phyloP scores from a whole-genome alignment of 2,329 filamentous ascomycete genomes.

The Aspergillus tanneri region DNA sequence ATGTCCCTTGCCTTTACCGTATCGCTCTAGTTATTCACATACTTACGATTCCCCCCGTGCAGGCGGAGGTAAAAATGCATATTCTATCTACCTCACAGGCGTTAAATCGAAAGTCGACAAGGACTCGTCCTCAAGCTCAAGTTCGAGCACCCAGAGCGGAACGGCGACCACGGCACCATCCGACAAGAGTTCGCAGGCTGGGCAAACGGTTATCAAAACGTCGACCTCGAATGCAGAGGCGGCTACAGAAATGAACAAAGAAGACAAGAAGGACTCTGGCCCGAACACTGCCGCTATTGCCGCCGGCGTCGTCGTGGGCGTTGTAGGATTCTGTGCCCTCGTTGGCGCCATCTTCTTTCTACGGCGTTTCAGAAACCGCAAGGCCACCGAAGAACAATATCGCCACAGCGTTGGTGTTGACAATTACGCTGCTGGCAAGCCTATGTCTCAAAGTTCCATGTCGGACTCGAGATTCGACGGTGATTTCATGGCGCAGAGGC shows the following conservation, averaged over 20 bases:
- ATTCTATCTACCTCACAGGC: conserved; percentile 55
- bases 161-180: conserved; percentile 20
- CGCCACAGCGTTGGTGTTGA: conserved; percentile 76
- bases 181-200: conserved; percentile 14
- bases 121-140: conserved; percentile 26
- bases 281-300: conserved; percentile 82
- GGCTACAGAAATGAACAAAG: conserved; percentile 3
- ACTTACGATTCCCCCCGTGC: conserved; percentile 27
- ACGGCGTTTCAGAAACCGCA: conserved; percentile 71
- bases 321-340: conserved; percentile 66
- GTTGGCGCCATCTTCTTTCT: conserved; percentile 70
- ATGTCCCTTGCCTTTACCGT: neutral
- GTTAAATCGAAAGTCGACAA: conserved; percentile 39
- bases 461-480: conserved; percentile 84
- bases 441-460: conserved; percentile 65
- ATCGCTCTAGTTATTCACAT: neutral
- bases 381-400: conserved; percentile 79
- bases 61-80: conserved; percentile 59
- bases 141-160: conserved; percentile 38
- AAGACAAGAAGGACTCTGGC: conserved; percentile 32
- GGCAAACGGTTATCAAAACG: conserved; percentile 38
- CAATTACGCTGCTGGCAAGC: conserved; percentile 61
- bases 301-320: conserved; percentile 81
- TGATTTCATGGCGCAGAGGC: conserved; percentile 72
- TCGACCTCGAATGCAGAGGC: conserved; percentile 23